Evolutionary conservation across 2,329 filamentous ascomycete genomes (phyloP), one percentile per base, ranked within the genome.

Genomic region (Calonectria multiphialidica): DNA sequence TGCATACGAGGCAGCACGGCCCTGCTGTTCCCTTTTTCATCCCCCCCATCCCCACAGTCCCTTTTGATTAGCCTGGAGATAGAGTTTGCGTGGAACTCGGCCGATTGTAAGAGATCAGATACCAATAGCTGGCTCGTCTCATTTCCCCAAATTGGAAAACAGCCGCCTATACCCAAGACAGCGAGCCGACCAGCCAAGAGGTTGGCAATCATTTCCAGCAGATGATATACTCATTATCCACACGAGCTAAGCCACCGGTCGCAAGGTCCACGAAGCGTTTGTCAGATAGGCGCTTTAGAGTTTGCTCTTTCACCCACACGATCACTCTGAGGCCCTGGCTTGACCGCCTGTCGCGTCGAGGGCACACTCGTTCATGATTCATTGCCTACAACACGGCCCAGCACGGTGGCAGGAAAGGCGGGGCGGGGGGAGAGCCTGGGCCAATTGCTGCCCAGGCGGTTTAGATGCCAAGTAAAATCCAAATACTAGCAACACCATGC

Each of bases 61-160:
- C 53, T 59, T 40, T 59, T 59, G 5, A 59, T 59, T 59, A 59
- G 53, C 53, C 44, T 40, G 30, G 53, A 59, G 53, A 59, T 59
- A 59, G 15, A 59, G 53, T 59, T 59, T 59, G 16, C 53, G 13
- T 59, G 53, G 53, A 59, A 55, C 47, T 66, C 25, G 47, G 63
- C 49, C 33, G 47, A 45, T 59, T 59, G 21, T 25, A 25, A 25
- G 12, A 30, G 21, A 59, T 59, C 53, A 59, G 53, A 40, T 59
- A 59, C 53, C 33, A 59, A 59, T 59, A 59, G 53, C 21, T 40
- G 53, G 53, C 53, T 59, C 33, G 53, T 30, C 53, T 59, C 53
- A 59, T 59, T 59, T 59, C 53, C 33, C 53, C 53, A 40, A 50
- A 59, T 18, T 59, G 53, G 45, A 42, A 35, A 28, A 25, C 25